Base-by-base conservation (phyloP, 768 basidiomycete genomes). In the Crucibulum laeve region DNA sequence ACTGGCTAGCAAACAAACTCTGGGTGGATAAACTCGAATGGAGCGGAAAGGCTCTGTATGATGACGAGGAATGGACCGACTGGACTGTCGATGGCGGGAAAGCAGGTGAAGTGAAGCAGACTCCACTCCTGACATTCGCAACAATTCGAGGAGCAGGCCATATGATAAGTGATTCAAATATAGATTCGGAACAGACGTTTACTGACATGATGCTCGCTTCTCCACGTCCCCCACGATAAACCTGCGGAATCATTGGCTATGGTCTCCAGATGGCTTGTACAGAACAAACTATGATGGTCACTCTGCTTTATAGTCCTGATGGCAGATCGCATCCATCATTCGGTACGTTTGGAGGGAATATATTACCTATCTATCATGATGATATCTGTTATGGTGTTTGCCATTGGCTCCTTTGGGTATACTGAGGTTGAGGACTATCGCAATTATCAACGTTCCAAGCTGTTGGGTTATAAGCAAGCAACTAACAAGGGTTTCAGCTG, bases 21-120 rank as follows among this genome's bases (percentile, higher is more conserved):
- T 91, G 89, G 89, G 77, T 83, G 5, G 76, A 87, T 39, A 67
- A 74, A 46, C 67, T 92, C 40, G 76, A 83, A 41, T 91, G 90
- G 90, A 76, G 74, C 36, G 84, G 84, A 2, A 61, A 70, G 37
- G 67, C 68, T 30, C 72, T 54, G 4, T 90, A 82, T 60, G 60
- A 57, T 2, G 55, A 50, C 13, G 67, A 68, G 13, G 62, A 69
- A 19, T 74, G 80, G 68, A 66, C 71, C 19, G 70, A 82, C 17
- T 91, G 89, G 88, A 52, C 53, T 3, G 62, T 82, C 4, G 65
- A 70, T 15, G 63, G 72, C 55, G 24, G 65, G 36, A 67, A 66
- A 8, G 84, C 69, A 1, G 76, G 79, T 2, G 69, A 76, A 58
- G 63, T 68, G 3, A 71, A 67, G 52, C 53, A 62, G 47, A 62